Conservation (phyloP, 1,139 yeast species). For the Candida neerlandica region DNA sequence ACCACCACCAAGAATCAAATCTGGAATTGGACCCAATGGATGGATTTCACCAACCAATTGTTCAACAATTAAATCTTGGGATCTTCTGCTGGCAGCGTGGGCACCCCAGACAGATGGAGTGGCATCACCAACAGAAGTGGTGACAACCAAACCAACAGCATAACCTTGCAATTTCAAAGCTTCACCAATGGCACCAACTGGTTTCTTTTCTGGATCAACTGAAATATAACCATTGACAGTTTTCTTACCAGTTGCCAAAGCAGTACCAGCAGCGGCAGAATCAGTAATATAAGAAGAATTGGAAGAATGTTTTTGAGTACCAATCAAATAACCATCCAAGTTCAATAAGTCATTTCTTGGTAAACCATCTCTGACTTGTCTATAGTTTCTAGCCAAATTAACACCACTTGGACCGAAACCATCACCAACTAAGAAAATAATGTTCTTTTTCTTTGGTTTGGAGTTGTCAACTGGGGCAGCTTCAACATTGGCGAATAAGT, state of each 20-base stretch:
- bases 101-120: constrained; percentile 87
- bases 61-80: constrained; percentile 79
- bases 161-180: constrained; percentile 80
- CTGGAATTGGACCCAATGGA: constrained; percentile 76
- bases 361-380: constrained; percentile 47
- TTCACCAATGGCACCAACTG: constrained; percentile 84
- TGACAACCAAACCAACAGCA: constrained; percentile 82
- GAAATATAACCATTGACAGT: constrained; percentile 88
- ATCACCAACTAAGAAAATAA: constrained; percentile 84
- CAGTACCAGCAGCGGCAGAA: constrained; percentile 95
- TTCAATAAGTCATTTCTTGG: constrained; percentile 54
- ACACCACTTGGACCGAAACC: constrained; percentile 91
- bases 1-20: constrained; percentile 88
- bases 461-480: constrained; percentile 17
- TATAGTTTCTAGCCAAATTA: constrained; percentile 68
- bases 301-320: constrained; percentile 79
- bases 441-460: constrained; percentile 46
- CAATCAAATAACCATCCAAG: constrained; percentile 70
- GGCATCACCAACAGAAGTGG: constrained; percentile 72
- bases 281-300: constrained; percentile 75
- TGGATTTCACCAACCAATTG: constrained; percentile 74
- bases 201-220: constrained; percentile 58
- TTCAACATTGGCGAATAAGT: constrained; percentile 11
- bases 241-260: constrained; percentile 77
- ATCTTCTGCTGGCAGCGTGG: constrained; percentile 68